Conservation (phyloP, 805 yeast genomes). For the Wickerhamomyces bovis region DNA sequence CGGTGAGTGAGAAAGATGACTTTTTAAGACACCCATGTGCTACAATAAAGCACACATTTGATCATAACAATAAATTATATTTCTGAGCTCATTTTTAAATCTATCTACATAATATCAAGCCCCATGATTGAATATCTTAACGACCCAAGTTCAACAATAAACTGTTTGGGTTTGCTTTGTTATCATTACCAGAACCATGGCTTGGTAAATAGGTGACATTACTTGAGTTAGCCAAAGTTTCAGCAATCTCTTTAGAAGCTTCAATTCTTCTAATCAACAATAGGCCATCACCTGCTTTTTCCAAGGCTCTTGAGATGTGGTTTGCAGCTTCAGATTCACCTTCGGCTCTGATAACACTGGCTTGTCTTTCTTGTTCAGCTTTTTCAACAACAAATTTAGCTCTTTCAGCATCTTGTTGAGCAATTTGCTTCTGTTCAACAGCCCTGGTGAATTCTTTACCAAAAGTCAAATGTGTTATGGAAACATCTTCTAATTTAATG, state of each 20-base stretch:
- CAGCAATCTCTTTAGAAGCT: constrained; percentile 93
- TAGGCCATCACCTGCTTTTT: constrained; percentile 94
- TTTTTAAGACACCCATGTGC: no score
- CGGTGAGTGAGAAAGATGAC: no score
- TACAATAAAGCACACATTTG: no score
- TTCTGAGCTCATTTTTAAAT: background rate
- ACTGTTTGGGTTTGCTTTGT: constrained; percentile 38
- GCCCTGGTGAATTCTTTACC: constrained; percentile 97
- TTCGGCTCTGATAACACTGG: constrained; percentile 92
- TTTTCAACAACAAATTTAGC: constrained; percentile 89
- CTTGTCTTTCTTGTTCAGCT: constrained; percentile 97
- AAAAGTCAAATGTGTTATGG: constrained; percentile 96
- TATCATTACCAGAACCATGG: constrained; percentile 33
- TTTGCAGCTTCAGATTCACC: constrained; percentile 99
- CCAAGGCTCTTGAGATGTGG: constrained; percentile 83
- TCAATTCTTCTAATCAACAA: constrained; percentile 91
- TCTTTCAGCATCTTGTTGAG: constrained; percentile 98
- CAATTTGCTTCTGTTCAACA: constrained; percentile 97
- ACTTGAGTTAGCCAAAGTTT: constrained; percentile 73
- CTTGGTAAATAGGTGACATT: constrained; percentile 87
- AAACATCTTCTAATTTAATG: constrained; percentile 91
- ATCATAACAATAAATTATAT: background rate
- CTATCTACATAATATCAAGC: background rate
- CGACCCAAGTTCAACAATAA: constrained; percentile 67
- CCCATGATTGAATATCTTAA: constrained; percentile 24